Conservation (phyloP, 2,329 filamentous ascomycete genomes). For the Plectosphaerella plurivora region DNA sequence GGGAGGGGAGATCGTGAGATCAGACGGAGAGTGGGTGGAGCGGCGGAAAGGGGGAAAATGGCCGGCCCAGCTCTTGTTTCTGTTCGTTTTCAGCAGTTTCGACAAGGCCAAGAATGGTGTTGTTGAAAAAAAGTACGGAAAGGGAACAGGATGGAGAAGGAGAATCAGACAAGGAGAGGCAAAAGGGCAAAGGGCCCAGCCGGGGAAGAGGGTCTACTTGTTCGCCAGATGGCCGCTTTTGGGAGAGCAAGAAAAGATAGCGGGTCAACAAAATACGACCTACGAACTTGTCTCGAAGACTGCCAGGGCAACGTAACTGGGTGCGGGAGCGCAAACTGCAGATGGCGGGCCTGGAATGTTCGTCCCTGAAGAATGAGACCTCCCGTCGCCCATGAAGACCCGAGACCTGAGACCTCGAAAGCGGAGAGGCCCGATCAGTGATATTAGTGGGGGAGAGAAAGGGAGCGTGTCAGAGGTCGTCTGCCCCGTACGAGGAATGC, state of each 20-base stretch:
- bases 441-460: background rate
- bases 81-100: background rate
- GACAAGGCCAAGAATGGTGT: too few relatives aligned
- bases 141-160: background rate
- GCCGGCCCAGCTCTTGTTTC: background rate
- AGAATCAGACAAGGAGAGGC: background rate
- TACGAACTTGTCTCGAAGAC: background rate
- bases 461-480: background rate
- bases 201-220: background rate
- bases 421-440: background rate
- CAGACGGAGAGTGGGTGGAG: background rate
- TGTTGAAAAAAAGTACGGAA: background rate
- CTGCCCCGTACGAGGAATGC: background rate
- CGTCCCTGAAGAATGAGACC: background rate
- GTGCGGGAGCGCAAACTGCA: background rate
- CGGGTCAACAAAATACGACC: background rate
- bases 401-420: background rate
- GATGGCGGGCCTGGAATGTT: background rate
- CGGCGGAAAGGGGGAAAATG: conserved; percentile 3
- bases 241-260: background rate
- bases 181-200: background rate
- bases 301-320: background rate
- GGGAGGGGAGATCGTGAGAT: conserved; percentile 1
- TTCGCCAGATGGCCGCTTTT: background rate
- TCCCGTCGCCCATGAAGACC: background rate